These are phyloP conservation scores for Crithidia mellificae DNA, from an alignment of 208 protist species.

Conservation along the genomic window DNA sequence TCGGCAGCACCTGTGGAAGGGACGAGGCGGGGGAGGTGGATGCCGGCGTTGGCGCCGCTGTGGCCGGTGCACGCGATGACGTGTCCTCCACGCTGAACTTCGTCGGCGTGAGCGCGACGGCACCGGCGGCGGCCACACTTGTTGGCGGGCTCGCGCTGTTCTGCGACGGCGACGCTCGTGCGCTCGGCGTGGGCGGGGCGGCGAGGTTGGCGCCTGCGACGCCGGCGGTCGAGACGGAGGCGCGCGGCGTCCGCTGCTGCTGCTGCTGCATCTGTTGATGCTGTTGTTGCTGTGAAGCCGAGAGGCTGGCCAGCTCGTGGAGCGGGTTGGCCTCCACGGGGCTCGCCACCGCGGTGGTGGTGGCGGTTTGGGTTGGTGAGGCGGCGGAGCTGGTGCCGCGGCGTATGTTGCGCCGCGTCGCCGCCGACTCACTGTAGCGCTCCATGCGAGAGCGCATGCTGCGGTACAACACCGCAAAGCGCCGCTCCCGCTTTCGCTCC, in stretches of 20 bases:
- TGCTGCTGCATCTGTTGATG: neutral
- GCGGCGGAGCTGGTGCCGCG: slow-evolving; percentile 21
- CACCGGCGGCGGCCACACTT: neutral
- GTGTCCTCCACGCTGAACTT: slow-evolving; percentile 35
- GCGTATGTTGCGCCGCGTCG: slow-evolving; percentile 31
- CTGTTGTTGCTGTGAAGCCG: neutral
- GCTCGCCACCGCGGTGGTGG: slow-evolving; percentile 6
- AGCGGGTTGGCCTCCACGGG: neutral
- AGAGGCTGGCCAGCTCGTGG: neutral
- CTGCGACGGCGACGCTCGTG: slow-evolving; percentile 16
- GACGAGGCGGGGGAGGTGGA: neutral
- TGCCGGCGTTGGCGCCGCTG: neutral
- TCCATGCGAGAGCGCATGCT: slow-evolving; percentile 35
- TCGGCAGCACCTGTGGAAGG: neutral
- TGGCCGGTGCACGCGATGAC: slow-evolving; percentile 12
- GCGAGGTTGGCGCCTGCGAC: neutral
- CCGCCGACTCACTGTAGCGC: slow-evolving; percentile 35
- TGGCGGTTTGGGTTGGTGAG: slow-evolving; percentile 8
- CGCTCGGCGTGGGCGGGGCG: slow-evolving; percentile 10
- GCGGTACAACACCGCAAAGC: slow-evolving; percentile 39
- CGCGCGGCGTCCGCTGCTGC: neutral
- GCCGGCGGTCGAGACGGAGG: neutral
- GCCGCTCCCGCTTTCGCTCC: slow-evolving; percentile 25
- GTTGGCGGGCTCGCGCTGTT: neutral
- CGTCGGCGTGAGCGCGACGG: slow-evolving; percentile 12